Evolutionary conservation across 1,139 yeast species (phyloP).

Genomic region (Sugiyamaella xylanicola): DNA sequence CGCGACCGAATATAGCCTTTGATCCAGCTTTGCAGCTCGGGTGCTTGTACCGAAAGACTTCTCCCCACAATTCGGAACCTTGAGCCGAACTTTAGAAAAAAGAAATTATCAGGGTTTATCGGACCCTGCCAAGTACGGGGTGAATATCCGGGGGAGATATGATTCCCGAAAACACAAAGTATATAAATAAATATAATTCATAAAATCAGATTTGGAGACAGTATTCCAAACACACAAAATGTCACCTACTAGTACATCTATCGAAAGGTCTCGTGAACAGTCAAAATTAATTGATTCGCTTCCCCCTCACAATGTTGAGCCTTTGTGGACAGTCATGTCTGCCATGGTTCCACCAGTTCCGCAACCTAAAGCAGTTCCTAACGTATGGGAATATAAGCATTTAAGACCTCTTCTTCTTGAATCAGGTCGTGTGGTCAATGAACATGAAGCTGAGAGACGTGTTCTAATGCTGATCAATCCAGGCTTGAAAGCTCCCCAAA

Average conservation of each 20-base stretch:
- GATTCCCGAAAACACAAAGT: not conserved
- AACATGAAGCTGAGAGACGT: constrained; percentile 36
- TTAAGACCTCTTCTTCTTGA: constrained; percentile 32
- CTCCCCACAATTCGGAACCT: not conserved
- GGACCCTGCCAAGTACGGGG: not conserved
- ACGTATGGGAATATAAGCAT: constrained; percentile 33
- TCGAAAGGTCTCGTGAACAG: constrained; percentile 2
- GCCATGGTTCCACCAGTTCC: constrained; percentile 38
- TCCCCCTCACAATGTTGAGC: constrained; percentile 33
- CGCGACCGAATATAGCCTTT: not conserved
- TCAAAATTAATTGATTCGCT: constrained; percentile 6
- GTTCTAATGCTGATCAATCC: constrained; percentile 38
- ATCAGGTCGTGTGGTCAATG: constrained; percentile 32
- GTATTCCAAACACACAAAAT: not conserved
- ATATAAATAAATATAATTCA: not conserved
- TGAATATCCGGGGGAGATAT: too few species aligned
- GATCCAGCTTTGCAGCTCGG: not conserved
- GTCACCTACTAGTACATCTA: not conserved
- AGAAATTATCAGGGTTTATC: not conserved
- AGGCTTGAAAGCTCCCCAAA: constrained; percentile 34
- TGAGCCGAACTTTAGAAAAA: not conserved
- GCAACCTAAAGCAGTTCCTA: constrained; percentile 34
- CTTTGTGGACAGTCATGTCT: constrained; percentile 38
- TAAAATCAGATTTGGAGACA: not conserved
- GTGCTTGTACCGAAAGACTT: not conserved